phyloP scores from a whole-genome alignment of 768 basidiomycete species.

The Lentinula detonsa region DNA sequence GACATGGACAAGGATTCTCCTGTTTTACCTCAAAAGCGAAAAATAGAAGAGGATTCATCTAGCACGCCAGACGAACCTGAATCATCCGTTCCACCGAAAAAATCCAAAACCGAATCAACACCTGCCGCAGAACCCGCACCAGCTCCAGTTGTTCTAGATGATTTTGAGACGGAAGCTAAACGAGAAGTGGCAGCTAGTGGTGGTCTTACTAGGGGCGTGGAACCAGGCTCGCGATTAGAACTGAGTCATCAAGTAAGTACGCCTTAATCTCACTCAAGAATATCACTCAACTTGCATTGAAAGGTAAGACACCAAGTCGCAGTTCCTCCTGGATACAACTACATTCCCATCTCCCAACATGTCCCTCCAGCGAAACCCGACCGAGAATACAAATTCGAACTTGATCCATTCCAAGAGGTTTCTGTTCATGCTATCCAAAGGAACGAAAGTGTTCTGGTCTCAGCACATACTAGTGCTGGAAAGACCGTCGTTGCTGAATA shows the following conservation, averaged over 20 bases:
- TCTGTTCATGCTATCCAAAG: constrained; percentile 71
- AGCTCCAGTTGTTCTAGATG: constrained; percentile 80
- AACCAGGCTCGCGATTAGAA: constrained; percentile 64
- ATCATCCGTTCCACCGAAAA: constrained; percentile 44
- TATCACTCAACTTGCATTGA: constrained; percentile 24
- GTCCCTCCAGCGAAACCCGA: constrained; percentile 60
- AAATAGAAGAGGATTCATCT: constrained; percentile 22
- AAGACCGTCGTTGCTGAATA: constrained; percentile 99
- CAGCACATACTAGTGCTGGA: constrained; percentile 97
- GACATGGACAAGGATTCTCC: not conserved
- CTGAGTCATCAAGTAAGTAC: constrained; percentile 69
- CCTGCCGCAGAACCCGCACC: constrained; percentile 21
- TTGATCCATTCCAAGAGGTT: constrained; percentile 78
- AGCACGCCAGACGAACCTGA: too few relatives aligned
- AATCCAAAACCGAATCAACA: not conserved
- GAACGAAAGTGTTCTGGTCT: constrained; percentile 88
- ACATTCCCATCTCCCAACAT: too few relatives aligned
- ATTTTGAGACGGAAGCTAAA: constrained; percentile 91
- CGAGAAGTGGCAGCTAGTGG: constrained; percentile 70
- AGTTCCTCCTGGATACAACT: too few relatives aligned
- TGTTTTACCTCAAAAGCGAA: constrained; percentile 32
- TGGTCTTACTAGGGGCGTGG: constrained; percentile 65
- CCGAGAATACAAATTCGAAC: constrained; percentile 89
- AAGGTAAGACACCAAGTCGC: too few relatives aligned
- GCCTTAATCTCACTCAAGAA: not conserved